A percentile compares a stretch with the other conserved stretches of the same genome.
Evolutionary conservation across 129 eudicot genomes (phyloP).

Genomic region (Solidago caesia): DNA sequence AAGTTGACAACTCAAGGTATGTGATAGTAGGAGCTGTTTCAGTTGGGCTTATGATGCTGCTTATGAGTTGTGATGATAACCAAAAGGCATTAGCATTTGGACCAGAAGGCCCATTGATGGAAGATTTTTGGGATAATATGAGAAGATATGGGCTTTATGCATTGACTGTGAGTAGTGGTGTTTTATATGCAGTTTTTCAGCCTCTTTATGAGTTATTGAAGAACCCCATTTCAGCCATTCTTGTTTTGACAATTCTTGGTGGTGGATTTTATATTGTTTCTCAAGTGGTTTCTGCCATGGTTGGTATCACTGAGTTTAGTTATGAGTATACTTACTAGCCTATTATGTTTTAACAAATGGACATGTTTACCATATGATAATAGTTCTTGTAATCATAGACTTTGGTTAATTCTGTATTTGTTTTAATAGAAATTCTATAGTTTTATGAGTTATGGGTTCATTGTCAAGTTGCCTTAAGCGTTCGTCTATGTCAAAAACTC

Average conservation of each 20-base stretch:
- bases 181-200: conserved; percentile 58
- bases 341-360: neutral
- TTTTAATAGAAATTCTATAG: neutral
- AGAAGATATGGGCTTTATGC: conserved; percentile 93
- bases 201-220: conserved; percentile 79
- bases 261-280: conserved; percentile 76
- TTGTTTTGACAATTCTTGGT: conserved; percentile 57
- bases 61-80: conserved; percentile 69
- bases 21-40: conserved; percentile 59
- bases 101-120: conserved; percentile 92
- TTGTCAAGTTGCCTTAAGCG: too few relatives aligned
- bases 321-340: conserved; percentile 68
- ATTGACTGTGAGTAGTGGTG: conserved; percentile 90
- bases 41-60: conserved; percentile 53
- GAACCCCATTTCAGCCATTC: conserved; percentile 90
- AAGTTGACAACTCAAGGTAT: conserved; percentile 38
- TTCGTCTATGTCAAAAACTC: too few relatives aligned
- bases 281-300: conserved; percentile 90
- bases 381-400: neutral
- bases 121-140: conserved; percentile 98
- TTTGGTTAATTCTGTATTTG: conserved; percentile 1
- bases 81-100: conserved; percentile 85
- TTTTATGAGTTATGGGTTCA: too few relatives aligned
- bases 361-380: neutral
- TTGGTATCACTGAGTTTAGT: conserved; percentile 79